These are phyloP conservation scores for Leishmania major DNA, from an alignment of 208 protist species.

Conservation along the genomic window DNA sequence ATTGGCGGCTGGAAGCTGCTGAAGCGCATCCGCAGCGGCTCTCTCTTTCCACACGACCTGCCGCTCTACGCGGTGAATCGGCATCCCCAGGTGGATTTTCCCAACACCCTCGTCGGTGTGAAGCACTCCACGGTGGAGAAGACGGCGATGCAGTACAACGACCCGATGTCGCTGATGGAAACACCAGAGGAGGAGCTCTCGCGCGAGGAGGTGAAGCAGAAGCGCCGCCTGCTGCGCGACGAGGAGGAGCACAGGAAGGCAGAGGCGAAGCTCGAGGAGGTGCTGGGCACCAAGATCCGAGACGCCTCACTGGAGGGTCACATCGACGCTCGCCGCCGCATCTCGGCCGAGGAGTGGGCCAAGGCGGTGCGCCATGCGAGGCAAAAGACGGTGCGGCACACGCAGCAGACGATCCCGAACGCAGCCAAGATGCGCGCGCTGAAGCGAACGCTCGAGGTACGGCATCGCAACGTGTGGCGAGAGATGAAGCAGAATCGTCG, in stretches of 20 bases:
- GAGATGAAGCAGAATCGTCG: constrained; percentile 71
- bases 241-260: constrained; percentile 63
- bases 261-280: constrained; percentile 66
- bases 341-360: constrained; percentile 79
- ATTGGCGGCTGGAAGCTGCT: constrained; percentile 90
- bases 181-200: constrained; percentile 53
- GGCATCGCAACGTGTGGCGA: constrained; percentile 42
- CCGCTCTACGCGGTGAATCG: constrained; percentile 77
- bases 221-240: constrained; percentile 49
- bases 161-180: constrained; percentile 56
- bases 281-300: constrained; percentile 60
- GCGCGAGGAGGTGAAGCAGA: constrained; percentile 58
- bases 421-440: constrained; percentile 64
- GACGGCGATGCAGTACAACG: constrained; percentile 90
- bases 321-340: constrained; percentile 69
- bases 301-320: constrained; percentile 33
- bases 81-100: constrained; percentile 83
- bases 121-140: constrained; percentile 77
- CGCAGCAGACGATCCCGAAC: constrained; percentile 70
- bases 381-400: constrained; percentile 67
- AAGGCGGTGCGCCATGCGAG: constrained; percentile 73
- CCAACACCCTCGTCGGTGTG: constrained; percentile 78
- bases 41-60: constrained; percentile 80
- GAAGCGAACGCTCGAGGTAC: constrained; percentile 44
- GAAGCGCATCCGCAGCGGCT: constrained; percentile 66